phyloP scores from a whole-genome alignment of 2,329 filamentous ascomycete genomes.

The Cyanodermella asteris region DNA sequence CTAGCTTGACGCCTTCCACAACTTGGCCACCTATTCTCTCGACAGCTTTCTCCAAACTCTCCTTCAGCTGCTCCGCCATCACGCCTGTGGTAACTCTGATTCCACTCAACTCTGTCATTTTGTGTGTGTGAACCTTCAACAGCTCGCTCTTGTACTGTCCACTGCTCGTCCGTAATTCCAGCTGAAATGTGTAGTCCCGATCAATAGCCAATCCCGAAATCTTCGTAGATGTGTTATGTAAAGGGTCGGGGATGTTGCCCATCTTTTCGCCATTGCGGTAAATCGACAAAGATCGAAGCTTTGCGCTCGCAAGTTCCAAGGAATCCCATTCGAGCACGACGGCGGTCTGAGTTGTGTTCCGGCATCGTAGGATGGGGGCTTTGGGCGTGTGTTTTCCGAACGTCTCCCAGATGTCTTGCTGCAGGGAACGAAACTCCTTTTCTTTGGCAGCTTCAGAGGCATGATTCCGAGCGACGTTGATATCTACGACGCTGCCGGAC shows the following conservation, averaged over 20 bases:
- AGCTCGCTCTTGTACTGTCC: conserved; percentile 71
- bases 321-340: conserved; percentile 97
- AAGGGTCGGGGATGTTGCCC: conserved; percentile 72
- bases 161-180: conserved; percentile 74
- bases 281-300: conserved; percentile 68
- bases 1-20: conserved; percentile 74
- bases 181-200: conserved; percentile 85
- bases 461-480: conserved; percentile 75
- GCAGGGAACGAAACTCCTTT: conserved; percentile 60
- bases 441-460: conserved; percentile 54
- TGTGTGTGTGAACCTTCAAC: conserved; percentile 74
- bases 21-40: conserved; percentile 83
- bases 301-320: conserved; percentile 76
- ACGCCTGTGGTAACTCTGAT: conserved; percentile 87
- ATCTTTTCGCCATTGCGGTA: conserved; percentile 96
- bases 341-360: conserved; percentile 96
- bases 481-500: conserved; percentile 93
- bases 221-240: conserved; percentile 84
- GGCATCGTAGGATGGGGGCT: conserved; percentile 62
- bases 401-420: conserved; percentile 65
- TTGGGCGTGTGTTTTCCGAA: conserved; percentile 65
- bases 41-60: conserved; percentile 52
- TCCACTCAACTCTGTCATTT: conserved; percentile 92
- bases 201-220: conserved; percentile 92
- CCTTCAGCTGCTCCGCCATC: conserved; percentile 49